Evolutionary conservation across 257 asterid genomes (phyloP), one percentile per base, ranked within the genome.

Genomic region (Nicotiana knightiana): DNA sequence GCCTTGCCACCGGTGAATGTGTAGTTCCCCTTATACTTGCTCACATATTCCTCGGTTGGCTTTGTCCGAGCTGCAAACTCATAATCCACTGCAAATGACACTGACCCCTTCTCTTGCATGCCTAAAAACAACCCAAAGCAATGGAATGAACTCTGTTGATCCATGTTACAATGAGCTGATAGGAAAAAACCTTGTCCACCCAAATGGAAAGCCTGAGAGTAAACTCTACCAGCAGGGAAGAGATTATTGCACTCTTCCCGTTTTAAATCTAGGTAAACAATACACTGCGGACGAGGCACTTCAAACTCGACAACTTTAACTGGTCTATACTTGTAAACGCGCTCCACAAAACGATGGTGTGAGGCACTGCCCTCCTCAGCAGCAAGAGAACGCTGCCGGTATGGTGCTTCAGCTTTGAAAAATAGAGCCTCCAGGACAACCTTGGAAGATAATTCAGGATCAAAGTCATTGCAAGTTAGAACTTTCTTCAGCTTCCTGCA

Each of bases 261-360:
- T 39, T 76, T 77, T 65, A 77, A 65, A 64, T 76, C 82, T 9
- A 83, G 67, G 78, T 76, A 83, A 76, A 83, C 79, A 3, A 64
- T 54, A 53, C 82, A 83, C 37, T 77, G 85, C 51, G 46, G 82
- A 51, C 58, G 78, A 33, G 82, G 85, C 35, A 33, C 11, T 30
- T 76, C 78, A 33, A 62, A 83, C 64, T 64, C 79, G 4, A 83
- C 5, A 63, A 77, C 68, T 65, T 77, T 83, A 43, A 77, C 77
- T 11, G 85, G 85, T 43, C 82, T 76, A 65, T 63, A 83, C 68
- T 83, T 83, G 82, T 83, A 83, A 28, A 82, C 82, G 18, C 85
- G 78, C 53, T 83, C 82, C 79, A 83, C 82, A 37, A 65, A 77
- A 15, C 79, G 78, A 77, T 39, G 78, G 33, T 43, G 3, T 18